Base-by-base conservation (phyloP, 352 stramenopile species). In the Thalassiosira livingstoniorum region DNA sequence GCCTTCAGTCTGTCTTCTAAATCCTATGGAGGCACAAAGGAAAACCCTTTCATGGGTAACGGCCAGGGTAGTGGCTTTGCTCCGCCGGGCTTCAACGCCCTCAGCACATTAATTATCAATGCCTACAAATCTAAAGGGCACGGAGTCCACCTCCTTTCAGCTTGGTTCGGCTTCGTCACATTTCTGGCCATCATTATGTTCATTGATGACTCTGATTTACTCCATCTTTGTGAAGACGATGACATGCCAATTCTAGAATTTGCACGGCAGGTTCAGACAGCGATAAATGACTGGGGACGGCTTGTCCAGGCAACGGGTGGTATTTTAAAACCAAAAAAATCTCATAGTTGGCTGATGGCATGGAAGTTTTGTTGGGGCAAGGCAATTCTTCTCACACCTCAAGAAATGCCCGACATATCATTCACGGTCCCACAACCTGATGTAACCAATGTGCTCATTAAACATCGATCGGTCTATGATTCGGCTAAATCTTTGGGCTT, bases 301-400 rank as follows among this genome's bases (percentile, higher is more conserved):
- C 13, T 78, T 0, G 29, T 4, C 0, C 45, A 60, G 42, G 69
- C 69, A 2, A 70, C 58, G 1, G 69, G 58, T 5, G 57, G 43
- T 10, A 25, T 27, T 35, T 23, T 79, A 15, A 79, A 79, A 23
- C 34, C 43, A 29, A 34, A 42, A 1, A 70, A 78, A 21, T 78
- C 29, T 27, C 71, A 35, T 57, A 25, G 53, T 7, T 78, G 71
- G 31, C 57, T 78, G 18, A 7, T 60, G 11, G 51, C 29, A 7
- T 68, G 63, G 13, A 43, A 73, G 2, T 53, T 32, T 34, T 27
- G 45, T 18, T 25, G 27, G 15, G 43, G 32, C 13, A 57, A 45
- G n/a, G 4, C 4, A 4, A 23, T 42, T 2, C 3, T 15, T 60
- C 4, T 3, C 35, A 27, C 4, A 39, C 4, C 23, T n/a, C 5